Evolutionary conservation across 1,284 basidiomycete genomes (phyloP), one percentile per base, ranked within the genome.

Genomic region (Melampsora americana): DNA sequence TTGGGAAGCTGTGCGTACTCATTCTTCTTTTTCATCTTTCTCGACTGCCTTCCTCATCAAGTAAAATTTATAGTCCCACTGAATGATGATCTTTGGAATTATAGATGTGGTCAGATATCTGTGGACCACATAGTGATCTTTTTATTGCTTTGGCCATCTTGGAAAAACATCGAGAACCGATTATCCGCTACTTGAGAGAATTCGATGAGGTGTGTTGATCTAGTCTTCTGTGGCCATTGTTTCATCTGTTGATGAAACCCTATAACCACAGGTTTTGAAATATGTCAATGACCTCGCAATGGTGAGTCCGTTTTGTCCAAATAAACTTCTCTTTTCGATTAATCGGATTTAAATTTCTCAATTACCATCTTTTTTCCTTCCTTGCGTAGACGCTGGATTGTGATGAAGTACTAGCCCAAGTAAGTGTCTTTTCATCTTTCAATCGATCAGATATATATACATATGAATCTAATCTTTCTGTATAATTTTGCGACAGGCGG

Each of bases 141-240:
- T 99, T 99, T 80, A 87, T 98, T 26, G 95, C 95, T 0, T 86
- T 99, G 28, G 94, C 94, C 0, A 88, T 99, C 44, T 86, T 99
- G 14, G 93, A 98, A 83, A 91, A 91, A 5, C 94, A 99, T 83
- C 86, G 95, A 48, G 93, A 96, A 80, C 90, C 96, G 81, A 91
- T 99, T 71, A 84, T 98, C 61, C 88, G 95, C 16, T 98, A 99
- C 83, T 87, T 99, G 4, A 88, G 91, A 46, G 92, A 97, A 86
- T 86, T 84, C 71, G 84, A 84, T 79, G 84, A 84, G 76, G 78
- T 79, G 18, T 39, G 78, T 48, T n/a, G 23, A 3, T 56, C 7
- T 20, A 23, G 4, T 69, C 0, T 56, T 46, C 26, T 61, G 26
- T 50, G 12, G 28, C 18, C 48, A 7, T 44, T 20, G 23, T 50